Base-by-base conservation (phyloP, 805 yeast genomes). In the Nadsonia fulvescens region DNA sequence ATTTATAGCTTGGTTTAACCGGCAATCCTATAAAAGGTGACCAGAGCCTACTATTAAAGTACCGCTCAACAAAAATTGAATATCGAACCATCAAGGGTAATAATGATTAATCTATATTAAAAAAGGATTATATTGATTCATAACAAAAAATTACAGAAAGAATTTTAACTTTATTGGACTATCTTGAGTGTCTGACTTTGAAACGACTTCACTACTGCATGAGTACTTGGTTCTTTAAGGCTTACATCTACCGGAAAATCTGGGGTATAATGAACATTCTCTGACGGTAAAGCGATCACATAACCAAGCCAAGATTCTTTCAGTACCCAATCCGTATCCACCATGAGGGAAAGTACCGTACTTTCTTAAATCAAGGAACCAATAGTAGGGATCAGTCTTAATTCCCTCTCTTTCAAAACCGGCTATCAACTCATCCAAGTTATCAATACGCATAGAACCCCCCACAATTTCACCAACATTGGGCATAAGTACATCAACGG, bases 261-360 rank as follows among this genome's bases (percentile, higher is more conserved):
- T 78, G 39, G 99, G 99, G 54, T 86, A 89, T 54, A 91, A 63
- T 15, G 93, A 76, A 55, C 98, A 89, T 54, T 89, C 98, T 60
- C 98, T 77, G 35, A 89, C 99, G 17, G 99, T 91, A 63, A 70
- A 89, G 56, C 98, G 67, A 67, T 83, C 74, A 61, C 94, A 82
- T 49, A 89, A 65, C 98, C 98, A 89, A 20, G 98, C 98, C 41
- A 89, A 64, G 46, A 89, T 79, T 58, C 99, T 76, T 61, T 89
- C 99, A 18, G 94, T 81, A 39, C 99, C 99, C 38, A 89, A 57
- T 46, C 99, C 99, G 58, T 89, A 89, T 40, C 99, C 99, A 53
- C 99, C 99, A 49, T 89, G 98, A 20, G 95, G 95, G 56, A 79
- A 77, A 8, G 95, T 75, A 53, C 99, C 99, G 57, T 89, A 89